phyloP scores from a whole-genome alignment of 495 filamentous ascomycete genomes.

The Xylaria grammica region DNA sequence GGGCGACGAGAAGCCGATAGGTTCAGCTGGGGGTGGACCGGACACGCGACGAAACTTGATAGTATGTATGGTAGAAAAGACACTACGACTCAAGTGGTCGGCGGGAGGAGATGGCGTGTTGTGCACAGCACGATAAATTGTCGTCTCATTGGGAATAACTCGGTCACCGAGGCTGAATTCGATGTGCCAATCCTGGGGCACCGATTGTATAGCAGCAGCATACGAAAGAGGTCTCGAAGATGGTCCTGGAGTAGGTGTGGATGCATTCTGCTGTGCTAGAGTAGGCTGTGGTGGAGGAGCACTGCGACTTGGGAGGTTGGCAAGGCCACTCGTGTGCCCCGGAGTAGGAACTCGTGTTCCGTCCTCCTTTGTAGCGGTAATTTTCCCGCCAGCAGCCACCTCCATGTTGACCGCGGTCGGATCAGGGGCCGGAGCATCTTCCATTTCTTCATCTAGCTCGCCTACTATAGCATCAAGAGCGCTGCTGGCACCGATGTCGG shows the following conservation, averaged over 20 bases:
- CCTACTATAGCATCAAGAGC: slow-evolving; percentile 77
- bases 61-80: slow-evolving; percentile 89
- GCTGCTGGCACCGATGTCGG: slow-evolving; percentile 62
- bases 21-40: slow-evolving; percentile 86
- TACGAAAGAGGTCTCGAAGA: slow-evolving; percentile 67
- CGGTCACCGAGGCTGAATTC: slow-evolving; percentile 91
- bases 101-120: slow-evolving; percentile 67
- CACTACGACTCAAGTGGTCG: slow-evolving; percentile 71
- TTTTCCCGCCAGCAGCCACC: slow-evolving; percentile 85
- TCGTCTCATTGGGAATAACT: slow-evolving; percentile 86
- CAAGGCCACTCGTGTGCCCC: slow-evolving; percentile 58
- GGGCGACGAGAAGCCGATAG: slow-evolving; percentile 63
- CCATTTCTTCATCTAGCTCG: slow-evolving; percentile 88
- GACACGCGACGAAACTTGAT: slow-evolving; percentile 89
- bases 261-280: slow-evolving; percentile 54
- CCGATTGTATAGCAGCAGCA: slow-evolving; percentile 75
- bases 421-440: slow-evolving; percentile 71
- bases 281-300: slow-evolving; percentile 50
- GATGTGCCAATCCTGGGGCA: slow-evolving; percentile 97
- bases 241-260: slow-evolving; percentile 48
- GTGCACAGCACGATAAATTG: slow-evolving; percentile 94
- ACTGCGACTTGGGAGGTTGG: slow-evolving; percentile 45
- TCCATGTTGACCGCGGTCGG: slow-evolving; percentile 92
- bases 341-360: slow-evolving; percentile 90
- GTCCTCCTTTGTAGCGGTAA: slow-evolving; percentile 96